phyloP scores from a whole-genome alignment of 345 rosid species.

The Draba incana region DNA sequence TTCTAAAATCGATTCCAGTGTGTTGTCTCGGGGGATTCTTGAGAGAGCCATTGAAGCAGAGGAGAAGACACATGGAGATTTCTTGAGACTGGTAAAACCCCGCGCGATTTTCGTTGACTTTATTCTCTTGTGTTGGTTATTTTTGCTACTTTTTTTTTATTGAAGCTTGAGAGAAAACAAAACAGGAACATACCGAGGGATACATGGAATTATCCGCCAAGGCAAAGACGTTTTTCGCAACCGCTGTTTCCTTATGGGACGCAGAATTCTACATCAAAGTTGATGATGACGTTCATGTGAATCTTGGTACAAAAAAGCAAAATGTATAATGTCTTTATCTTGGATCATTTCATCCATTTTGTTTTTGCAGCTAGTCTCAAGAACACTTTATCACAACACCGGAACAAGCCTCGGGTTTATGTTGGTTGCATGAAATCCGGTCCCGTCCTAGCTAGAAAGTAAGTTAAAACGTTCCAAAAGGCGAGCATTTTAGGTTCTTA shows the following conservation, averaged over 20 bases:
- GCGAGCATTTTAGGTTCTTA: constrained; percentile 11
- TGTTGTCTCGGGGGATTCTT: constrained; percentile 62
- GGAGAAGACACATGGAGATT: constrained; percentile 68
- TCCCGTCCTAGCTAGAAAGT: constrained; percentile 80
- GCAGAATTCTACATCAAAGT: constrained; percentile 91
- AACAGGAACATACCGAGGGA: constrained; percentile 84
- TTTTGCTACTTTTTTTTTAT: neutral
- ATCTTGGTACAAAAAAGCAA: constrained; percentile 56
- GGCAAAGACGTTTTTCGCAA: constrained; percentile 77
- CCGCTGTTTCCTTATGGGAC: constrained; percentile 84
- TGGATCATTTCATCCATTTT: neutral
- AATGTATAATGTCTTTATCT: constrained; percentile 1
- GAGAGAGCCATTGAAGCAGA: constrained; percentile 79
- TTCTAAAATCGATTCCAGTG: constrained; percentile 16
- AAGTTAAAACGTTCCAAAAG: constrained; percentile 36
- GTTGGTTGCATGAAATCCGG: constrained; percentile 98
- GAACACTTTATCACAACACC: constrained; percentile 53
- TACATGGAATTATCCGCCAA: constrained; percentile 82
- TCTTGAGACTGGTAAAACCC: constrained; percentile 76
- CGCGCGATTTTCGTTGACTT: constrained; percentile 10
- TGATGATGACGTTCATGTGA: constrained; percentile 96
- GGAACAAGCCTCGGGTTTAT: constrained; percentile 60
- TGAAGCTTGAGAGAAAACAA: constrained; percentile 2
- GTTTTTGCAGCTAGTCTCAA: constrained; percentile 63
- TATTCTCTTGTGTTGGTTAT: constrained; percentile 7